Conservation (phyloP, 208 protist species). For the Naegleria gruberi region DNA sequence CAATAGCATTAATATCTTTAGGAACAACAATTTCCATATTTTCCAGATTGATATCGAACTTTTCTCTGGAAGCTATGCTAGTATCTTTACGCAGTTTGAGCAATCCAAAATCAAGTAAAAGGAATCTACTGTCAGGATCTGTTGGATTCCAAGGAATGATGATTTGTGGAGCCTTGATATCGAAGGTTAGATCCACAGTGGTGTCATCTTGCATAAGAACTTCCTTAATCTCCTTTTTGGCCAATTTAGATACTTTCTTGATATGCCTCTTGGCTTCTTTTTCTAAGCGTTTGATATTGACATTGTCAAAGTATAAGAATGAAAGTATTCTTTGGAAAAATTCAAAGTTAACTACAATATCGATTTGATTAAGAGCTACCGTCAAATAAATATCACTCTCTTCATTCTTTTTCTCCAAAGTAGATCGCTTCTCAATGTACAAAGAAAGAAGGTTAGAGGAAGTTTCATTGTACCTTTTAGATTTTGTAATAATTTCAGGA, state of each 20-base stretch:
- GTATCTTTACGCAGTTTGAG: background rate
- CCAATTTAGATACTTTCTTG: background rate
- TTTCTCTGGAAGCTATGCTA: background rate
- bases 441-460: background rate
- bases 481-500: background rate
- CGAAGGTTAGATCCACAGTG: background rate
- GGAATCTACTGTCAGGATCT: background rate
- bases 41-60: background rate
- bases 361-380: background rate
- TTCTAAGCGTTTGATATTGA: slow-evolving; percentile 2
- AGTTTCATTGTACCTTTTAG: background rate
- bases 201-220: background rate
- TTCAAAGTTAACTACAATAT: background rate
- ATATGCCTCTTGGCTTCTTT: background rate
- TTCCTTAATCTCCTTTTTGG: background rate
- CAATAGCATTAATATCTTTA: background rate
- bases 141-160: background rate
- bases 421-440: background rate
- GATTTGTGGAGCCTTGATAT: background rate
- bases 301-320: background rate
- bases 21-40: background rate
- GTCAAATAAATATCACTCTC: background rate
- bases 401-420: background rate
- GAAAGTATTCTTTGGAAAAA: slow-evolving; percentile 6
- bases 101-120: slow-evolving; percentile 7